Evolutionary conservation across 164 flowering plant genomes (phyloP), one percentile per base, ranked within the genome.

Genomic region (Nelumbo lutea): DNA sequence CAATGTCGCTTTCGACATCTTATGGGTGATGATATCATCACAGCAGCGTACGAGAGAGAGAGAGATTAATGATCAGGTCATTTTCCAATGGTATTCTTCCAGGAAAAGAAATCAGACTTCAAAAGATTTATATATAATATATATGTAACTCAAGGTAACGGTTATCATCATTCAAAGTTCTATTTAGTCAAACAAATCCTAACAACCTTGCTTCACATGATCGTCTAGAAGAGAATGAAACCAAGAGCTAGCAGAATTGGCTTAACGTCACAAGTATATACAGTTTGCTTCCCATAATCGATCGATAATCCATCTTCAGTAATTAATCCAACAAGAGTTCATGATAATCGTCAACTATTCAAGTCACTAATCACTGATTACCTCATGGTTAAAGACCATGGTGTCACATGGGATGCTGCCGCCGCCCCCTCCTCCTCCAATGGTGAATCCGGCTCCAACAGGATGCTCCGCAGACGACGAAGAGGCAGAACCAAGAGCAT

Each of bases 141-240:
- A 70, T 74, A 79, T 85, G 80, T 73, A 79, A 79, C 72, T 63
- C 78, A 73, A 62, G 74, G 78, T 68, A 77, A 72, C 87, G 71
- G 90, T 81, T 84, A 73, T 79, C 82, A 83, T 88, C 81, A 80
- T 85, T 86, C 76, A 63, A 27, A 58, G 72, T 70, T 72, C 70
- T 74, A 61, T 71, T 64, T 78, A 78, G 95, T 87, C 95, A 89
- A 87, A 83, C 61, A 80, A 74, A 86, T 87, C 91, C 85, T 80
- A 86, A 89, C 95, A 77, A 82, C 65, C 70, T 72, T 44, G 27
- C 55, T 67, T 68, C 72, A 70, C 67, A 48, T 61, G 44, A 53
- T 7, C 56, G 15, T 45, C 59, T 10, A 10, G 40, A 47, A 15
- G 15, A 47, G 15, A 58, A 39, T 43, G 13, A 8, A 27, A 11